Percentiles rank a stretch among this genome's conserved stretches.
phyloP scores from a whole-genome alignment of 345 rosid genomes.

The Eucalyptus sp. region DNA sequence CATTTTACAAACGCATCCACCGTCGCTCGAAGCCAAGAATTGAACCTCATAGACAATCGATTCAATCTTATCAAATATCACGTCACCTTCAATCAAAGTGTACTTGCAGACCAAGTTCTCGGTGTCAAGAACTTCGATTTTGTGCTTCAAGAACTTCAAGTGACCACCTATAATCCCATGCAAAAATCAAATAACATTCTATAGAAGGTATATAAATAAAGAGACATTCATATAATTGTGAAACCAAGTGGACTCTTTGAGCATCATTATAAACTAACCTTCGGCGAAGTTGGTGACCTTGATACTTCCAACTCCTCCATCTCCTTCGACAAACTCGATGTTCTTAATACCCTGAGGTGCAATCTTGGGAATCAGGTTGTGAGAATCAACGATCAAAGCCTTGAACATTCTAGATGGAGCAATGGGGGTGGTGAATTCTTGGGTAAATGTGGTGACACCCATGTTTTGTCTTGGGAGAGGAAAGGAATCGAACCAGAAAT shows the following conservation, averaged over 20 bases:
- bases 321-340: neutral
- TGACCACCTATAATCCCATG: neutral
- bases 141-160: constrained; percentile 4
- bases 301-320: neutral
- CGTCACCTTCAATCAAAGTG: constrained; percentile 16
- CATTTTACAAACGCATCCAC: constrained; percentile 10
- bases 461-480: neutral
- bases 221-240: neutral
- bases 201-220: neutral
- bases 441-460: neutral
- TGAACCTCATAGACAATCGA: constrained; percentile 5
- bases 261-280: neutral
- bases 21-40: neutral
- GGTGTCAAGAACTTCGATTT: constrained; percentile 14
- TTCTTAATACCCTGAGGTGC: neutral
- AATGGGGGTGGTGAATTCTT: neutral
- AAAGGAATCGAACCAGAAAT: neutral
- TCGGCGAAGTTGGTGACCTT: neutral
- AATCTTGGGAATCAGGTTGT: neutral
- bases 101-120: constrained; percentile 1
- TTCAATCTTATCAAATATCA: constrained; percentile 4
- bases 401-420: neutral
- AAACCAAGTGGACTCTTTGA: neutral
- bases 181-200: neutral
- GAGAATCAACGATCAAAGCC: neutral